Conservation (phyloP, 2,329 filamentous ascomycete species). For the Aspergillus pseudoviridinutans region DNA sequence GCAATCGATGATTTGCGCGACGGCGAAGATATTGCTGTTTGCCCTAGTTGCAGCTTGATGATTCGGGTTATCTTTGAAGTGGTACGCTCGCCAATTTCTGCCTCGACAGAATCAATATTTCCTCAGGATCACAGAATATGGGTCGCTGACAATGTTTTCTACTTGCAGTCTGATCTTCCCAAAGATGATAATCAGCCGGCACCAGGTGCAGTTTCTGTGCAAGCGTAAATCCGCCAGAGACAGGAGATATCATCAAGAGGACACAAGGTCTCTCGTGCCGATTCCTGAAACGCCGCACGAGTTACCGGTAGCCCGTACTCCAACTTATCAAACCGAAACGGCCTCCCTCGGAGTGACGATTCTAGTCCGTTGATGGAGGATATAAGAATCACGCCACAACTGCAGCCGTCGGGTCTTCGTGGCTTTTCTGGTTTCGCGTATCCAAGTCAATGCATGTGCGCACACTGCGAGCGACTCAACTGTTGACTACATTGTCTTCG, state of each 20-base stretch:
- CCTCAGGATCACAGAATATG: background rate
- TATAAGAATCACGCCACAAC: background rate
- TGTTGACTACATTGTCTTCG: background rate
- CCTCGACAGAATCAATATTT: background rate
- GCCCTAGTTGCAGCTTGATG: slow-evolving; percentile 95
- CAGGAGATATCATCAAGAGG: background rate
- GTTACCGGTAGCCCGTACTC: background rate
- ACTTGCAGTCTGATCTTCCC: slow-evolving; percentile 48
- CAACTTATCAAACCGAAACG: background rate
- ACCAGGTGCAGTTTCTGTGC: slow-evolving; percentile 33
- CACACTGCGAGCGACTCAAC: background rate
- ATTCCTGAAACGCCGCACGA: background rate
- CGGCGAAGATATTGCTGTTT: slow-evolving; percentile 91
- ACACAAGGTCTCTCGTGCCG: background rate
- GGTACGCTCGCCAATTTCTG: slow-evolving; percentile 48
- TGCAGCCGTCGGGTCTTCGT: background rate
- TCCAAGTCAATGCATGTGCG: background rate
- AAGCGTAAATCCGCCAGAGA: slow-evolving; percentile 28
- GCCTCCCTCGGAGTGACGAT: background rate
- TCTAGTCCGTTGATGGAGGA: background rate
- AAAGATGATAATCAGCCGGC: slow-evolving; percentile 38
- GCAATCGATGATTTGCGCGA: slow-evolving; percentile 78
- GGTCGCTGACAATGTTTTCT: slow-evolving; percentile 5
- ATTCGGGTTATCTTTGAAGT: slow-evolving; percentile 89
- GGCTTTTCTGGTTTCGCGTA: background rate